Conservation (phyloP, 805 yeast species). For the Barnettozyma salicaria region DNA sequence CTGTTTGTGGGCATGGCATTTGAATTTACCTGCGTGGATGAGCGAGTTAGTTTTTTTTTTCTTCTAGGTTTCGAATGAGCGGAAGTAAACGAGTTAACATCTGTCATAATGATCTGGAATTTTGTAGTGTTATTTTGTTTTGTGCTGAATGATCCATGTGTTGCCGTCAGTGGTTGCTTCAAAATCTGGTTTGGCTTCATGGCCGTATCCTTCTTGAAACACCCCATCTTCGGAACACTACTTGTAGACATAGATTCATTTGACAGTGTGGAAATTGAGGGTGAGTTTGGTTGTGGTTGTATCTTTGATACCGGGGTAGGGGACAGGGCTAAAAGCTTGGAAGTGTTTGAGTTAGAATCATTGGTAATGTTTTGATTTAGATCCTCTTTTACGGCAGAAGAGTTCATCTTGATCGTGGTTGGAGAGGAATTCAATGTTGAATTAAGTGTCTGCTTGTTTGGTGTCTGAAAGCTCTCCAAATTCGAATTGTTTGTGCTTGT, state of each 20-base stretch:
- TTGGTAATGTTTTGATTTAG: neutral
- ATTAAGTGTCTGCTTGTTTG: slow-evolving; percentile 13
- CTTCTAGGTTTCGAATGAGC: slow-evolving; percentile 7
- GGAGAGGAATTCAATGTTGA: slow-evolving; percentile 24
- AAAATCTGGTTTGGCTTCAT: neutral
- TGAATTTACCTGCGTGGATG: slow-evolving; percentile 16
- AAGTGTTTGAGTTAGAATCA: slow-evolving; percentile 1
- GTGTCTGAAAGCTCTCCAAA: slow-evolving; percentile 21
- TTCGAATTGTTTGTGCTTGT: slow-evolving; percentile 2
- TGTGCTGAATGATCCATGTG: slow-evolving; percentile 1
- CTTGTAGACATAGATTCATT: slow-evolving; percentile 3
- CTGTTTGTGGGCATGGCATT: neutral
- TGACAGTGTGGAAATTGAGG: neutral
- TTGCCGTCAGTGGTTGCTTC: neutral
- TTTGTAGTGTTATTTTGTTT: slow-evolving; percentile 12
- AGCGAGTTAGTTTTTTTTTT: slow-evolving; percentile 21
- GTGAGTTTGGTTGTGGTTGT: slow-evolving; percentile 1
- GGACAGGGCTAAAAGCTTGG: slow-evolving; percentile 17
- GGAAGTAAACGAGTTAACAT: slow-evolving; percentile 26
- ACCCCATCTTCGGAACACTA: slow-evolving; percentile 27
- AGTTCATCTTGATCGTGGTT: slow-evolving; percentile 26
- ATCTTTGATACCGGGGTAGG: slow-evolving; percentile 24
- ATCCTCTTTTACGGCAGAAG: slow-evolving; percentile 24
- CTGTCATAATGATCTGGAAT: slow-evolving; percentile 33
- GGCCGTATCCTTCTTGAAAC: slow-evolving; percentile 21